Conservation (phyloP, 129 eudicot species). For the Centaurea solstitialis region DNA sequence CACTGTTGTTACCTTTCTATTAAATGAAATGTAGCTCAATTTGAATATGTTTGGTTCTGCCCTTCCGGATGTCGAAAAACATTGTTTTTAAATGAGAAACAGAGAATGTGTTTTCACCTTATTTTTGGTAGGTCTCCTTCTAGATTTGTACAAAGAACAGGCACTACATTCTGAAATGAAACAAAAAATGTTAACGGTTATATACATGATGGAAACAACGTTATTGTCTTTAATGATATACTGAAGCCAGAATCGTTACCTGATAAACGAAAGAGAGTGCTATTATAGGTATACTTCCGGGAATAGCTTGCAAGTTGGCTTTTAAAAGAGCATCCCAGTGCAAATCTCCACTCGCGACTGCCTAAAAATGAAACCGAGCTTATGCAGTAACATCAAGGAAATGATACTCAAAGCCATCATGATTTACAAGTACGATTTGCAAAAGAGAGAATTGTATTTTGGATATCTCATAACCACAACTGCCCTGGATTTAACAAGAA, state of each 20-base stretch:
- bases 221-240: neutral
- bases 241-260: conserved; percentile 37
- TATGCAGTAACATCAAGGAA: neutral
- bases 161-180: conserved; percentile 87
- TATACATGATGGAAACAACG: conserved; percentile 16
- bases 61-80: neutral
- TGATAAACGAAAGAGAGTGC: conserved; percentile 97
- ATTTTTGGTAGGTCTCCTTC: conserved; percentile 83
- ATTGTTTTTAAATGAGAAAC: neutral
- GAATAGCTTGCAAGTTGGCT: conserved; percentile 84
- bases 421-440: neutral
- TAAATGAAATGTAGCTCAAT: neutral
- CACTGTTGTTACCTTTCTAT: neutral
- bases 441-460: neutral
- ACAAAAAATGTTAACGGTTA: neutral
- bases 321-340: conserved; percentile 91
- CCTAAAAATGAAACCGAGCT: conserved; percentile 42
- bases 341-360: conserved; percentile 83
- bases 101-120: conserved; percentile 51
- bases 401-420: neutral
- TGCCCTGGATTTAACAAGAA: neutral
- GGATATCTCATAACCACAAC: neutral
- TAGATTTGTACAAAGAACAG: conserved; percentile 90
- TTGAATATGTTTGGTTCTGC: neutral
- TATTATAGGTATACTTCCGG: conserved; percentile 82